Evolutionary conservation across 306 rosid genomes (phyloP).

Genomic region (Cyamopsis tetragonoloba): DNA sequence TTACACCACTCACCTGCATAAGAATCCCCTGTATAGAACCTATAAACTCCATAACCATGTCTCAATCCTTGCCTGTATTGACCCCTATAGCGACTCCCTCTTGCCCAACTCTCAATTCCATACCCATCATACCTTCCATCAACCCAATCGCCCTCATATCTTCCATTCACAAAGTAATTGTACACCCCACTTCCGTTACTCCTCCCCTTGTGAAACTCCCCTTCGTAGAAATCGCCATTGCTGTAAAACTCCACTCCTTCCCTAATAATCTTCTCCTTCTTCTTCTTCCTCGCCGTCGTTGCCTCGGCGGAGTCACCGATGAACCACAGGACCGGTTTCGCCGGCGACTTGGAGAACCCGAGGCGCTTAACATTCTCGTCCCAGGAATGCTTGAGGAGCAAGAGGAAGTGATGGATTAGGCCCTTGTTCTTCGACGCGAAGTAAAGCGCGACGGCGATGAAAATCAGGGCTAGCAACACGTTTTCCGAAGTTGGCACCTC

Average conservation of each 20-base stretch:
- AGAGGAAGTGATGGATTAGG: constrained; percentile 48
- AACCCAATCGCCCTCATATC: constrained; percentile 95
- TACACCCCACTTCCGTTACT: constrained; percentile 94
- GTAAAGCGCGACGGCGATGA: constrained; percentile 76
- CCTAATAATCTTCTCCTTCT: constrained; percentile 39
- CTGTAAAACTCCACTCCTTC: constrained; percentile 97
- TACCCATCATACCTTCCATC: constrained; percentile 90
- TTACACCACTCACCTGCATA: constrained; percentile 90
- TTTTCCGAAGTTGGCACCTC: constrained; percentile 77
- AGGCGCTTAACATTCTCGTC: constrained; percentile 50
- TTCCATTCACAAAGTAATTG: constrained; percentile 78
- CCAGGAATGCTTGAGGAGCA: constrained; percentile 53
- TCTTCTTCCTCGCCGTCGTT: neutral
- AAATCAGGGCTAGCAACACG: constrained; percentile 59
- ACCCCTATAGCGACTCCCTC: constrained; percentile 83
- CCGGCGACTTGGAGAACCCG: constrained; percentile 36
- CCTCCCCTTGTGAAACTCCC: constrained; percentile 81
- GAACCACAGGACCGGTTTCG: constrained; percentile 85
- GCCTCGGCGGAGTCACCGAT: constrained; percentile 53
- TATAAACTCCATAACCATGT: constrained; percentile 85
- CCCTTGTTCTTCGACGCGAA: constrained; percentile 59
- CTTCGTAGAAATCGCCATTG: constrained; percentile 95
- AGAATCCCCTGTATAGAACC: constrained; percentile 85
- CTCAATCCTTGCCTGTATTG: constrained; percentile 80
- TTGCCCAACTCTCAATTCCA: constrained; percentile 93